Evolutionary conservation across 108 stramenopile genomes (phyloP), one percentile per base, ranked within the genome.

Genomic region (Epipyxis sp.): DNA sequence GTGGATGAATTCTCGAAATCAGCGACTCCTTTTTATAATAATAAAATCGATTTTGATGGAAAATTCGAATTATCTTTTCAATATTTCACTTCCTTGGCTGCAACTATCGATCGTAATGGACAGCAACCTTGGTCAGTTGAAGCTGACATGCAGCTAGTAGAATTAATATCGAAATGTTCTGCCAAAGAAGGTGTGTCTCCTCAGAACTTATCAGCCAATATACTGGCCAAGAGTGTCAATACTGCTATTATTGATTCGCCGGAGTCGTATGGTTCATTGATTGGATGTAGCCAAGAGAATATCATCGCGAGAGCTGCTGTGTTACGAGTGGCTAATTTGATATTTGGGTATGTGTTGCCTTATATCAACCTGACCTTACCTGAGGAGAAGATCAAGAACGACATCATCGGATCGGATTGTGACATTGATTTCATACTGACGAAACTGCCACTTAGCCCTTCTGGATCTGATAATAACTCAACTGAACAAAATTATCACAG

Each of bases 301-400:
- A 68, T 95, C 30, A 72, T 95, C 84, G 92, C 90, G 13, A 71
- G 93, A 25, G 81, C 90, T 59, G 81, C 92, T 0, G 59, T 93
- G 71, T 88, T 95, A 41, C 83, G 92, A 34, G 91, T 89, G 13
- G 81, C 94, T 41, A 96, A 96, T 77, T 30, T 81, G 87, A 57
- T 87, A 89, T 45, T 90, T 86, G 29, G 61, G 69, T 50, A 78
- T 74, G 69, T 90, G 88, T 35, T 83, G 91, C 54, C 95, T 89
- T 3, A 93, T 90, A 89, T 81, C 91, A 1, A 80, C 91, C 42
- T 94, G 44, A 84, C 89, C 27, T 87, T 91, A 29, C 79, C 89
- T 42, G 93, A 94, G 86, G 93, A 94, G 85, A 86, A 88, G 92
- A 40, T 91, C 92, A 37, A 91, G 92, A 0, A 50, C 90, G 37